These are phyloP conservation scores for Didymosphaeria variabile DNA, from an alignment of 2,329 filamentous ascomycete species.

Conservation along the genomic window DNA sequence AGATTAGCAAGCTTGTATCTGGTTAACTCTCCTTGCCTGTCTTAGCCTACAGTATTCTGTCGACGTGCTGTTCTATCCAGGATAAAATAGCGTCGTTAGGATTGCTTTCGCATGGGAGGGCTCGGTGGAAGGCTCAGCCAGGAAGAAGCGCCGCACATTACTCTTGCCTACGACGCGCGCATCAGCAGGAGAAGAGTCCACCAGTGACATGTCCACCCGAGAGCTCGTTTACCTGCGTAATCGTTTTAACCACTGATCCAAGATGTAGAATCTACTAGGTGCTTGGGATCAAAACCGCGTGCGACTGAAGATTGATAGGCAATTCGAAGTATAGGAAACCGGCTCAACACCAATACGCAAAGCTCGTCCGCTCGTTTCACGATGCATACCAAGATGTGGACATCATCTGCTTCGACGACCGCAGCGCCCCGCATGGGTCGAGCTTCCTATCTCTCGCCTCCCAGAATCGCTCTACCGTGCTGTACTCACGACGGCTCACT, in stretches of 20 bases:
- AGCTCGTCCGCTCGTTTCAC: constrained; percentile 41
- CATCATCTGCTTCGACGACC: constrained; percentile 36
- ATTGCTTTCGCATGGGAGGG: too few species aligned
- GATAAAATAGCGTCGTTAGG: too few species aligned
- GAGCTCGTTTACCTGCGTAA: constrained; percentile 35
- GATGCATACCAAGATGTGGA: constrained; percentile 31
- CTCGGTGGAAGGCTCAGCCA: too few species aligned
- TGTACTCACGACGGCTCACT: neutral
- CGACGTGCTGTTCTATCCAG: too few species aligned
- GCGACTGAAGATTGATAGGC: constrained; percentile 35
- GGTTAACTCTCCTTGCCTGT: too few species aligned
- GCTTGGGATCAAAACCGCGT: constrained; percentile 35
- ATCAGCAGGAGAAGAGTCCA: constrained; percentile 42
- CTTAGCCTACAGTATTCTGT: too few species aligned
- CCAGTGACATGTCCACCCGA: constrained; percentile 32
- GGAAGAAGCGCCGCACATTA: too few species aligned
- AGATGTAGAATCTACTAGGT: constrained; percentile 43
- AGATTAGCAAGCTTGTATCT: too few species aligned
- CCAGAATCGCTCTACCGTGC: neutral
- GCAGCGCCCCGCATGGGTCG: neutral
- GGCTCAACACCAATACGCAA: constrained; percentile 32
- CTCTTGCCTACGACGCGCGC: too few species aligned
- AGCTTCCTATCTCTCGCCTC: neutral
- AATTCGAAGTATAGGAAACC: constrained; percentile 33
- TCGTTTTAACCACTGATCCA: constrained; percentile 36